phyloP scores from a whole-genome alignment of 352 stramenopile genomes.

The Globisporangium orthogonon region DNA sequence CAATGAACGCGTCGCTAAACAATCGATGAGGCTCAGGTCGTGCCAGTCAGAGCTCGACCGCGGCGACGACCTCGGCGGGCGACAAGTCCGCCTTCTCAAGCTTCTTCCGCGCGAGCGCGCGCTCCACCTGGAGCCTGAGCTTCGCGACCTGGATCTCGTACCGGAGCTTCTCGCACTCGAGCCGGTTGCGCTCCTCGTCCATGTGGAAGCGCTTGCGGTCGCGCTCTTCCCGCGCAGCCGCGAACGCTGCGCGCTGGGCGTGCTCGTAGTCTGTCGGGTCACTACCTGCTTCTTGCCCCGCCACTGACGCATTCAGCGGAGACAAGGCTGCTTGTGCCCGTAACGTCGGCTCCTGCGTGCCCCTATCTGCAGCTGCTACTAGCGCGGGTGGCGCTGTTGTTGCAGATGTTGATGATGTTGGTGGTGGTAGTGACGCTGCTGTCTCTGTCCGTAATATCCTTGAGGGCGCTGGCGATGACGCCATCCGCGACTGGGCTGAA shows the following conservation, averaged over 20 bases:
- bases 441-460: neutral
- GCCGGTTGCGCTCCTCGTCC: conserved; percentile 47
- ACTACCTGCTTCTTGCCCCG: conserved; percentile 15
- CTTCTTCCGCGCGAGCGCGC: conserved; percentile 41
- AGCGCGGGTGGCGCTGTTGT: neutral
- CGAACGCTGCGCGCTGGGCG: conserved; percentile 39
- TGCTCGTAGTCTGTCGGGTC: conserved; percentile 33
- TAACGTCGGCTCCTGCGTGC: neutral
- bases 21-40: neutral
- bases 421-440: neutral
- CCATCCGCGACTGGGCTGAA: neutral
- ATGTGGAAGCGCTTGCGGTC: conserved; percentile 50
- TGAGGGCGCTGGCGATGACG: neutral
- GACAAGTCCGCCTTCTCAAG: conserved; percentile 44
- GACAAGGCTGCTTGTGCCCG: neutral
- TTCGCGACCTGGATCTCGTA: conserved; percentile 48
- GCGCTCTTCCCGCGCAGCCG: conserved; percentile 57
- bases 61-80: conserved; percentile 26
- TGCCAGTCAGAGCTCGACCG: conserved; percentile 5
- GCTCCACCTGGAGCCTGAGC: conserved; percentile 45
- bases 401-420: neutral
- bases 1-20: neutral
- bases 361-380: neutral
- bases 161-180: conserved; percentile 63
- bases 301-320: neutral